A percentile compares a stretch with the other conserved stretches of the same genome.
Conservation (phyloP, 1,284 basidiomycete species). For the Papiliotrema fonsecae region DNA sequence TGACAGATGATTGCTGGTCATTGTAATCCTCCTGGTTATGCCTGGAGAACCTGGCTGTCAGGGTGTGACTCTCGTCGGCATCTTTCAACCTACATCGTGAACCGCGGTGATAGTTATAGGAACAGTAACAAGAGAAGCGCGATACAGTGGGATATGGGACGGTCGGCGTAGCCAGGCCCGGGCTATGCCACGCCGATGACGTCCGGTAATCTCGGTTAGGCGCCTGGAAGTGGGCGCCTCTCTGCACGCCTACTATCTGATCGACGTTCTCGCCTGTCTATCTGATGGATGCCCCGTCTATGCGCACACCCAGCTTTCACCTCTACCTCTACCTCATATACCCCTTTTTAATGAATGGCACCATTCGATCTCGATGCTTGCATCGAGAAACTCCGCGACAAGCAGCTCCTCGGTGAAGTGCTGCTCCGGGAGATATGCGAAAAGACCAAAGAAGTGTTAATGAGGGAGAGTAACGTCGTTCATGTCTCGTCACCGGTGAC, state of each 20-base stretch:
- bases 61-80: neutral
- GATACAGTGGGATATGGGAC: neutral
- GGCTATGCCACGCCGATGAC: no score
- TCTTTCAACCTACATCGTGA: no score
- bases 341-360: slow-evolving; percentile 55
- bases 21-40: slow-evolving; percentile 35
- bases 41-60: slow-evolving; percentile 28
- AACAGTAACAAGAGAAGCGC: neutral
- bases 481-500: slow-evolving; percentile 98
- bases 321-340: neutral
- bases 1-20: slow-evolving; percentile 27
- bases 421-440: slow-evolving; percentile 94
- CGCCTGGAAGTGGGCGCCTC: neutral
- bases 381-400: slow-evolving; percentile 80
- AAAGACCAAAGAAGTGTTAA: slow-evolving; percentile 96
- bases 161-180: no score
- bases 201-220: no score
- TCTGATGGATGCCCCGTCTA: no score
- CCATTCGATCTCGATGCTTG: slow-evolving; percentile 94
- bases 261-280: neutral
- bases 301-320: neutral
- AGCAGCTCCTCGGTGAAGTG: slow-evolving; percentile 88
- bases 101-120: no score
- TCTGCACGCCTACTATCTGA: neutral
- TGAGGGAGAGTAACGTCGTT: slow-evolving; percentile 98